These are phyloP conservation scores for Pyrenopolyporus hunteri DNA, from an alignment of 495 filamentous ascomycete genomes.

Conservation along the genomic window DNA sequence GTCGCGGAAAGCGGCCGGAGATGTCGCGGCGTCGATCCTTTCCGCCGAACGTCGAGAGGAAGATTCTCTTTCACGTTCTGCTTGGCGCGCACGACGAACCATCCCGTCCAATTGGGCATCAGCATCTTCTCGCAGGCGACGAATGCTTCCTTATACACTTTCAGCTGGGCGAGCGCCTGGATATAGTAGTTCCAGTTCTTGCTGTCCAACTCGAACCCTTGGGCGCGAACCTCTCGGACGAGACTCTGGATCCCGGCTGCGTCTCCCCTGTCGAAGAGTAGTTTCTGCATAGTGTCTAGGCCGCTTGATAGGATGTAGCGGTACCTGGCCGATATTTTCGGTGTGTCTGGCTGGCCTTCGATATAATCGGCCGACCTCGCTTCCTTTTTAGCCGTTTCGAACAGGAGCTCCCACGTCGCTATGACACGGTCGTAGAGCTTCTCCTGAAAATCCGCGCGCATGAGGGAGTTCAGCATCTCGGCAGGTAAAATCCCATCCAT, in stretches of 20 bases:
- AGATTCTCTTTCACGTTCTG: constrained; percentile 32
- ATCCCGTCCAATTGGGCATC: constrained; percentile 77
- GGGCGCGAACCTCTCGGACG: constrained; percentile 56
- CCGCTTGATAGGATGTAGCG: constrained; percentile 64
- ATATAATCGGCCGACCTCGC: constrained; percentile 44
- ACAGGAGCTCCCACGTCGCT: constrained; percentile 67
- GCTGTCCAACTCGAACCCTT: constrained; percentile 71
- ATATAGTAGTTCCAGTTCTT: constrained; percentile 68
- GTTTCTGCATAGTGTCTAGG: constrained; percentile 65
- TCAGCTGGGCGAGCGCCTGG: constrained; percentile 52
- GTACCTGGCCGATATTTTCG: constrained; percentile 57
- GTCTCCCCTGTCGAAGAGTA: constrained; percentile 56
- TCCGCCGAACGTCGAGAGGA: constrained; percentile 46
- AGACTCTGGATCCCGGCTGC: constrained; percentile 53
- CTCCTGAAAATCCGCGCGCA: constrained; percentile 64
- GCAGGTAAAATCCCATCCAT: constrained; percentile 53
- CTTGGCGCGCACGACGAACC: constrained; percentile 50
- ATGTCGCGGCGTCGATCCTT: constrained; percentile 37
- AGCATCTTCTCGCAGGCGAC: constrained; percentile 70
- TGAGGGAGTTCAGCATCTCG: constrained; percentile 66
- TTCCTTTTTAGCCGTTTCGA: constrained; percentile 57
- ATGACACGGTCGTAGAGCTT: constrained; percentile 63
- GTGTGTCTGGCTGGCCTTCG: constrained; percentile 15
- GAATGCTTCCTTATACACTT: constrained; percentile 62
- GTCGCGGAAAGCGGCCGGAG: constrained; percentile 50